These are phyloP conservation scores for Plenodomus tracheiphilus DNA, from an alignment of 2,329 filamentous ascomycete genomes.

Conservation along the genomic window DNA sequence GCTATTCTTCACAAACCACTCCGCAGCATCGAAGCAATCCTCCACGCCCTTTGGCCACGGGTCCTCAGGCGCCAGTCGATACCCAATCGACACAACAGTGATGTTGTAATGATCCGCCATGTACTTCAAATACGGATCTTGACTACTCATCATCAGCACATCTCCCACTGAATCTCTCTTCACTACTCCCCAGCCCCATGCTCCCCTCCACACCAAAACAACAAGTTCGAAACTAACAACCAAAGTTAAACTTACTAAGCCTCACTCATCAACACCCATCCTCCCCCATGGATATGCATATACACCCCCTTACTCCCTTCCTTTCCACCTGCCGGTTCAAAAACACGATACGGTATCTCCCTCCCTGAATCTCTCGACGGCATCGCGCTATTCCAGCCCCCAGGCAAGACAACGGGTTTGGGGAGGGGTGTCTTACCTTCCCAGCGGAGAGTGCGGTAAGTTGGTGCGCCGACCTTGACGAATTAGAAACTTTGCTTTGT, in stretches of 20 bases:
- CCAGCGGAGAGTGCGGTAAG: constrained; percentile 59
- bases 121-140: constrained; percentile 54
- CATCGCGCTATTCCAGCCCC: constrained; percentile 52
- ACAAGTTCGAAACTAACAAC: neutral
- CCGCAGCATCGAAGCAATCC: constrained; percentile 61
- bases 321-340: constrained; percentile 53
- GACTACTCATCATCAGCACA: constrained; percentile 31
- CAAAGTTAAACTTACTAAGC: constrained; percentile 15
- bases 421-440: constrained; percentile 58
- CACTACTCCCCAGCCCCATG: neutral
- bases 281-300: constrained; percentile 61
- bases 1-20: constrained; percentile 56
- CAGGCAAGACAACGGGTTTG: constrained; percentile 50
- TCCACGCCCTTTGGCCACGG: constrained; percentile 59
- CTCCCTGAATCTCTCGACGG: constrained; percentile 58
- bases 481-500: too few species aligned
- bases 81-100: constrained; percentile 60
- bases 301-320: constrained; percentile 49
- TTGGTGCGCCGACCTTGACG: constrained; percentile 57
- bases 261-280: constrained; percentile 51
- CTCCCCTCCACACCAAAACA: neutral
- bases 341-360: constrained; percentile 57
- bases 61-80: constrained; percentile 63
- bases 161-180: neutral
- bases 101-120: constrained; percentile 55